Conservation (phyloP, 2,329 filamentous ascomycete species). For the Escovopsis sp. region DNA sequence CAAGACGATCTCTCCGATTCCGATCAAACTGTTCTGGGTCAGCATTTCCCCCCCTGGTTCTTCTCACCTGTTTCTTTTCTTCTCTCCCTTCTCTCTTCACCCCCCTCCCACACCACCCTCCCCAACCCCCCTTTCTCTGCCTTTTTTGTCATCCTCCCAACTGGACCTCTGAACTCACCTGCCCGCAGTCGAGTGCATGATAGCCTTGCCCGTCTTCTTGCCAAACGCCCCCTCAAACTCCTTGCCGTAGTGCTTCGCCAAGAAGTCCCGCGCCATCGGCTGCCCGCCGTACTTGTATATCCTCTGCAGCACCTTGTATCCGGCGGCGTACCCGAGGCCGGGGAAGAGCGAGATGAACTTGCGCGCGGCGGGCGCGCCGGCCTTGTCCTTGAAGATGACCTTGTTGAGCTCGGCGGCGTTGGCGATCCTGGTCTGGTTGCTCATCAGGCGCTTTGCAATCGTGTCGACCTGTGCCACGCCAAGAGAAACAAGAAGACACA, state of each 20-base stretch:
- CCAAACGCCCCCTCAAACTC: constrained; percentile 83
- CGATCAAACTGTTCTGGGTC: constrained; percentile 52
- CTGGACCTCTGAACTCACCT: no score
- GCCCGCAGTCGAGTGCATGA: constrained; percentile 93
- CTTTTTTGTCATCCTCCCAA: no score
- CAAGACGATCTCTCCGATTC: constrained; percentile 92
- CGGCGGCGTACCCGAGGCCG: constrained; percentile 89
- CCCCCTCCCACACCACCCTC: no score
- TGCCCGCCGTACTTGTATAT: constrained; percentile 99
- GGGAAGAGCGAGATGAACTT: constrained; percentile 97
- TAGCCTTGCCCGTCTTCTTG: constrained; percentile 93
- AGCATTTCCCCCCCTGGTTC: not conserved
- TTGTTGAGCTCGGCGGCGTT: constrained; percentile 53
- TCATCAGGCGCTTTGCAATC: constrained; percentile 97
- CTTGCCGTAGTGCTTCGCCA: constrained; percentile 62
- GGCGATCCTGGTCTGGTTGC: constrained; percentile 56
- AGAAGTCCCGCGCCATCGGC: constrained; percentile 83
- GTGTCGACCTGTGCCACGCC: constrained; percentile 98
- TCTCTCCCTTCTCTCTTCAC: no score
- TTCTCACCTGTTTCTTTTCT: no score
- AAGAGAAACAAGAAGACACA: not conserved
- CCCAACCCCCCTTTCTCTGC: no score
- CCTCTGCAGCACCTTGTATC: constrained; percentile 93
- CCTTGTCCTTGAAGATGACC: constrained; percentile 89
- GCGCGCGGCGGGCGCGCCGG: constrained; percentile 47